Evolutionary conservation across 805 yeast genomes (phyloP).

Genomic region (Hyphopichia homilentoma): DNA sequence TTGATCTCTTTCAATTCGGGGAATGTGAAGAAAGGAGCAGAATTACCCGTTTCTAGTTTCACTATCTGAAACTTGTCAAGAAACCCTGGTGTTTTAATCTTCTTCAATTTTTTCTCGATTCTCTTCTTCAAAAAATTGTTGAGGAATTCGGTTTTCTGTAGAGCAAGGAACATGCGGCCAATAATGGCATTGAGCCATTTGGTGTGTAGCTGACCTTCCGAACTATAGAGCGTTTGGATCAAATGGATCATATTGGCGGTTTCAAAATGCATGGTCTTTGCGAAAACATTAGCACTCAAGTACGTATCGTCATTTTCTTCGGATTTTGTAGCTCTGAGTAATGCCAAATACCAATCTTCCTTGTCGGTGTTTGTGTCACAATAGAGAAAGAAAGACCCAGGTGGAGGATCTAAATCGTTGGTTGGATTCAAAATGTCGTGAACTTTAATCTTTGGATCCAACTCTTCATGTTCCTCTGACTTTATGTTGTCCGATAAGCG

Average conservation of each 20-base stretch:
- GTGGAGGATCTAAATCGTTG: constrained; percentile 26
- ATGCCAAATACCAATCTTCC: constrained; percentile 90
- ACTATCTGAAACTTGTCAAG: constrained; percentile 77
- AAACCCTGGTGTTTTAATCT: constrained; percentile 84
- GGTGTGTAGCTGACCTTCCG: constrained; percentile 78
- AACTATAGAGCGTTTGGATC: constrained; percentile 73
- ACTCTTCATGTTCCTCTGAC: constrained; percentile 5
- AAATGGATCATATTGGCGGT: constrained; percentile 70
- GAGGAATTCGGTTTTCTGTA: constrained; percentile 68
- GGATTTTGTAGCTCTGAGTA: constrained; percentile 70
- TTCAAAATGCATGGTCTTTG: constrained; percentile 67
- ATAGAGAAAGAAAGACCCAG: constrained; percentile 56
- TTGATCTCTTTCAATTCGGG: constrained; percentile 67
- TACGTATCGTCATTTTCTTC: constrained; percentile 13
- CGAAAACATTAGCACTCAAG: constrained; percentile 53
- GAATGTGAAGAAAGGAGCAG: constrained; percentile 76
- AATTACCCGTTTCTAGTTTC: constrained; percentile 67
- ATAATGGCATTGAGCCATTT: constrained; percentile 88
- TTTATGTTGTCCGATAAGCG: constrained; percentile 15
- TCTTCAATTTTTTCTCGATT: constrained; percentile 67
- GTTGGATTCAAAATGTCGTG: constrained; percentile 20
- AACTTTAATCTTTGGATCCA: constrained; percentile 15
- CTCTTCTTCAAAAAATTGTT: constrained; percentile 54
- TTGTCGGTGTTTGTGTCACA: constrained; percentile 76
- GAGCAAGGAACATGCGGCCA: constrained; percentile 76